Conservation (phyloP, 371 early-diverging fungal genomes). For the Mortierella sp. region DNA sequence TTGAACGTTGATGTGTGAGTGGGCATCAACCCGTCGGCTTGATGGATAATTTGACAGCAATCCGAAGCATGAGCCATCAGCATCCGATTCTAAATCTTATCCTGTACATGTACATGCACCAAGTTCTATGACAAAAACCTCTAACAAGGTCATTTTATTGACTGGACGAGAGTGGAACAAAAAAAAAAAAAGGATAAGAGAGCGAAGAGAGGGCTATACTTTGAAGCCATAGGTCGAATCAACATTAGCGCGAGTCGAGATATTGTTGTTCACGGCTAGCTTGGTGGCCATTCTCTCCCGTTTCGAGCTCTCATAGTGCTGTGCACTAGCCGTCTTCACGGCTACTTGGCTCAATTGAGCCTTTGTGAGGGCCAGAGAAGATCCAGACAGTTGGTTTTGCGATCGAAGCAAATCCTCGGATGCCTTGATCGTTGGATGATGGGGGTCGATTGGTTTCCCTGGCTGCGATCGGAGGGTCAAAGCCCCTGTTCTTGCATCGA, state of each 20-base stretch:
- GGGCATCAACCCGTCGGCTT: too few species aligned
- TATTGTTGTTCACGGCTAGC: constrained; percentile 9
- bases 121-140: too few species aligned
- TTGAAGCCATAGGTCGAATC: constrained; percentile 10
- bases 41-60: too few species aligned
- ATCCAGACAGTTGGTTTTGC: constrained; percentile 37
- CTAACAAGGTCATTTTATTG: too few species aligned
- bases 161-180: too few species aligned
- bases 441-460: constrained; percentile 18
- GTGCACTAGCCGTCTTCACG: constrained; percentile 13
- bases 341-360: constrained; percentile 15
- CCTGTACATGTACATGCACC: too few species aligned
- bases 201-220: constrained; percentile 15
- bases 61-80: too few species aligned
- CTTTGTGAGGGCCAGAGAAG: constrained; percentile 10
- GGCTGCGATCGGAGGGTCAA: constrained; percentile 19
- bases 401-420: constrained; percentile 33
- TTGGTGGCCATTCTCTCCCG: constrained; percentile 20
- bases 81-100: too few species aligned
- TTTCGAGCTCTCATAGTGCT: constrained; percentile 25
- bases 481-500: constrained; percentile 39
- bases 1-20: too few species aligned
- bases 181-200: too few species aligned
- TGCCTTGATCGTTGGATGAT: constrained; percentile 14
- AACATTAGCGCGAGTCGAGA: constrained; percentile 5